Evolutionary conservation across 345 rosid genomes (phyloP).

Genomic region (Euclidium syriacum): DNA sequence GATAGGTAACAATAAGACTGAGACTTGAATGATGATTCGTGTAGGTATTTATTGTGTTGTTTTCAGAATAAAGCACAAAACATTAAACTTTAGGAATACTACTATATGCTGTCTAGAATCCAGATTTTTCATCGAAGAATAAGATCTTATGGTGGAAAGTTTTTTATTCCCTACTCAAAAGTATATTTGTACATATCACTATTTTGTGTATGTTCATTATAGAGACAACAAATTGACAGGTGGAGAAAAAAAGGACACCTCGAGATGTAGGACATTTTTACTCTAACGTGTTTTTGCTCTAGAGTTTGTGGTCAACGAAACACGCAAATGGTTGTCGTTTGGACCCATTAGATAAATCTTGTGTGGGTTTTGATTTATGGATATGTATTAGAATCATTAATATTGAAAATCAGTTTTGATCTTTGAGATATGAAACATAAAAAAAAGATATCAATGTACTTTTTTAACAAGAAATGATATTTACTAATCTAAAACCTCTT

Average conservation of each 20-base stretch:
- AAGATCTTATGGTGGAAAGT: slow-evolving; percentile 1
- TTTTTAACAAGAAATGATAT: too few species aligned
- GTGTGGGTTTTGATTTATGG: not conserved
- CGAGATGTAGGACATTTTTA: slow-evolving; percentile 10
- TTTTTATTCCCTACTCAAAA: slow-evolving; percentile 11
- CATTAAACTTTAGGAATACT: not conserved
- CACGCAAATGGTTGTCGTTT: slow-evolving; percentile 15
- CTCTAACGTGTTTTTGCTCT: slow-evolving; percentile 12
- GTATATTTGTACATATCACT: not conserved
- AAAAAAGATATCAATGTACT: too few species aligned
- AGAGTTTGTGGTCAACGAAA: slow-evolving; percentile 17
- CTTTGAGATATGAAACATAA: too few species aligned
- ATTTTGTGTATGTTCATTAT: not conserved
- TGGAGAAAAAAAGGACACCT: not conserved
- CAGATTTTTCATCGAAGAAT: not conserved
- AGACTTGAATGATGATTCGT: too few species aligned
- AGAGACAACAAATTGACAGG: slow-evolving; percentile 9
- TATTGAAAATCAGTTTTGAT: too few species aligned
- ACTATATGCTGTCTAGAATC: not conserved
- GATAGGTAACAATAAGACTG: too few species aligned
- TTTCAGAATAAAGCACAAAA: not conserved
- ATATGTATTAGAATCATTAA: too few species aligned
- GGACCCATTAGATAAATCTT: slow-evolving; percentile 6
- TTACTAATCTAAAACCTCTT: too few species aligned
- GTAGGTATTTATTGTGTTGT: not conserved